phyloP scores from a whole-genome alignment of 139 green algal genomes.

The Mesostigma viride region DNA sequence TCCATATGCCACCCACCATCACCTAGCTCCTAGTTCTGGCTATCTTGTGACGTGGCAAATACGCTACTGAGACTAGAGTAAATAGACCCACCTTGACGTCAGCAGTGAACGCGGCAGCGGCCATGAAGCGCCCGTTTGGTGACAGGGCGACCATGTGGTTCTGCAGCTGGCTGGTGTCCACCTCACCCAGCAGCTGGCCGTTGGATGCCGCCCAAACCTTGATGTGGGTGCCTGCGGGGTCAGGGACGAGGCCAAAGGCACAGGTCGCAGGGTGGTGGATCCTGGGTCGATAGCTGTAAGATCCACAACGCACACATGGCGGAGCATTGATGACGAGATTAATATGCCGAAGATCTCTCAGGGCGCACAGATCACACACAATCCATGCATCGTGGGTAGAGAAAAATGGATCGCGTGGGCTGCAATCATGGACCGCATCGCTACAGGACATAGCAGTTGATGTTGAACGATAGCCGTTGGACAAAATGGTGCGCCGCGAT shows the following conservation, averaged over 20 bases:
- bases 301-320: background rate
- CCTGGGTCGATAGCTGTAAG: too few species aligned
- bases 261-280: too few species aligned
- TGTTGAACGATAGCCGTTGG: too few species aligned
- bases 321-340: background rate
- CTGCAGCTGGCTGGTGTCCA: slow-evolving; percentile 31
- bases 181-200: slow-evolving; percentile 12
- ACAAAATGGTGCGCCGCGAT: too few species aligned
- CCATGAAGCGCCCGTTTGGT: slow-evolving; percentile 22
- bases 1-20: too few species aligned
- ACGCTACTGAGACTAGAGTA: too few species aligned
- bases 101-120: slow-evolving; percentile 27
- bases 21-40: too few species aligned
- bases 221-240: slow-evolving; percentile 18
- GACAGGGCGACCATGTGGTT: slow-evolving; percentile 31
- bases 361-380: background rate
- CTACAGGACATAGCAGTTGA: too few species aligned
- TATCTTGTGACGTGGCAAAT: too few species aligned
- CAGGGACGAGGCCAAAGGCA: background rate
- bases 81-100: slow-evolving; percentile 27
- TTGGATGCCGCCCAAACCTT: slow-evolving; percentile 18
- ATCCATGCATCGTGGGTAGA: background rate
- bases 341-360: background rate
- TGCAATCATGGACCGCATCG: too few species aligned
- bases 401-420: background rate